These are phyloP conservation scores for Neonectria neomacrospora DNA, from an alignment of 2,329 filamentous ascomycete species.

Conservation along the genomic window DNA sequence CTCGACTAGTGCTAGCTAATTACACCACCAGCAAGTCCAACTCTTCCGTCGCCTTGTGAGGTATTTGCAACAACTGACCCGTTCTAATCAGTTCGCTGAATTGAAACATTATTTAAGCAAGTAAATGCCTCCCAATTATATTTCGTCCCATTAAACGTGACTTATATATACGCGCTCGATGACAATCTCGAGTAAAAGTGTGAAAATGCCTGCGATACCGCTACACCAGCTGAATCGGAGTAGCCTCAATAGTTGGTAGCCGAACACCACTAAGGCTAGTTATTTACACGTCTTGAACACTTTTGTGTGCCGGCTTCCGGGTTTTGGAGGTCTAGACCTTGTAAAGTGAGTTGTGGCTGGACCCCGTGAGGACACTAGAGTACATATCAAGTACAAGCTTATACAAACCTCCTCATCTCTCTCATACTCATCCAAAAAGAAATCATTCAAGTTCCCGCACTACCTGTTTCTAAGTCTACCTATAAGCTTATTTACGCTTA, in stretches of 20 bases:
- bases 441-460: not conserved
- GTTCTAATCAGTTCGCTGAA: too few species aligned
- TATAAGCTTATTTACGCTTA: not conserved
- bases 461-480: not conserved
- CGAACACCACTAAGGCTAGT: not conserved
- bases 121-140: too few species aligned
- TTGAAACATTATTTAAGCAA: too few species aligned
- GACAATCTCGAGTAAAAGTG: not conserved
- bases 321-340: slow-evolving; percentile 14
- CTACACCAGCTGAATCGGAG: not conserved
- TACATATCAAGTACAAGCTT: slow-evolving; percentile 9
- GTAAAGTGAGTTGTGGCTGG: not conserved
- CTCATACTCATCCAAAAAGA: not conserved
- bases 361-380: slow-evolving; percentile 7
- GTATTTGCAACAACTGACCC: too few species aligned
- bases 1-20: too few species aligned
- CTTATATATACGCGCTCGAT: too few species aligned
- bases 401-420: slow-evolving; percentile 3
- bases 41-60: too few species aligned
- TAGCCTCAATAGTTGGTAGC: slow-evolving; percentile 7
- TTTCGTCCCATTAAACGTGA: too few species aligned
- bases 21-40: too few species aligned
- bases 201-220: not conserved
- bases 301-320: not conserved
- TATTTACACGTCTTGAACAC: not conserved